These are phyloP conservation scores for Lasiodiplodia sp. DNA, from an alignment of 2,329 filamentous ascomycete genomes.

Conservation along the genomic window DNA sequence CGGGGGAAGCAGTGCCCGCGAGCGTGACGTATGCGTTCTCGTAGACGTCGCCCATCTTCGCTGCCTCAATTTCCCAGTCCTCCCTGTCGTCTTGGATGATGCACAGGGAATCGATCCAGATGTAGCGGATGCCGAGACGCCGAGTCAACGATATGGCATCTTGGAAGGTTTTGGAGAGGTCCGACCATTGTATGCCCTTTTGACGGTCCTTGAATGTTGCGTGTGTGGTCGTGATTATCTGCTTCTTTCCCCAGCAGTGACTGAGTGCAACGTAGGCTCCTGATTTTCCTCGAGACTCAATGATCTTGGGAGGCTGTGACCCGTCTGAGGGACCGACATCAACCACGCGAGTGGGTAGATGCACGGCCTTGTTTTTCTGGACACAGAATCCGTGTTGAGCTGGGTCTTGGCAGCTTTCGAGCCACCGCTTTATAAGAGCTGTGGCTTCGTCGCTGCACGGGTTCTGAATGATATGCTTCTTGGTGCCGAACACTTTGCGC, in stretches of 20 bases:
- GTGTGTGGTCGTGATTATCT: slow-evolving; percentile 36
- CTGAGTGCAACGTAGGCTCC: slow-evolving; percentile 36
- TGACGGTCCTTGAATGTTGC: slow-evolving; percentile 24
- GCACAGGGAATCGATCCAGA: slow-evolving; percentile 34
- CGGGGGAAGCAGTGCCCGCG: slow-evolving; percentile 1
- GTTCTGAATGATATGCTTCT: neutral
- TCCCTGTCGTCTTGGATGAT: slow-evolving; percentile 26
- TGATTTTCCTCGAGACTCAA: slow-evolving; percentile 26
- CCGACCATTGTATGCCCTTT: neutral
- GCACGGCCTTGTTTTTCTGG: neutral
- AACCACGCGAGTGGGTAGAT: slow-evolving; percentile 35
- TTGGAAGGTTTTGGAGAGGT: slow-evolving; percentile 28
- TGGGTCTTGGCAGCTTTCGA: neutral
- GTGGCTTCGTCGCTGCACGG: neutral
- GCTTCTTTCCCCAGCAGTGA: slow-evolving; percentile 38
- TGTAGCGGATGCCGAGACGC: slow-evolving; percentile 19
- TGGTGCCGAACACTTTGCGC: neutral
- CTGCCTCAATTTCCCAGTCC: slow-evolving; percentile 23
- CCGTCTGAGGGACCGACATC: slow-evolving; percentile 32
- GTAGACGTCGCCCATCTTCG: slow-evolving; percentile 27
- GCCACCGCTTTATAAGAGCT: neutral
- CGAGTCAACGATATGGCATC: slow-evolving; percentile 28
- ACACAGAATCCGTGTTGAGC: neutral
- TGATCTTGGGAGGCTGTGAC: neutral
- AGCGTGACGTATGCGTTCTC: slow-evolving; percentile 14